These are phyloP conservation scores for Neospora caninum DNA, from an alignment of 169 alveolate species.

Conservation along the genomic window DNA sequence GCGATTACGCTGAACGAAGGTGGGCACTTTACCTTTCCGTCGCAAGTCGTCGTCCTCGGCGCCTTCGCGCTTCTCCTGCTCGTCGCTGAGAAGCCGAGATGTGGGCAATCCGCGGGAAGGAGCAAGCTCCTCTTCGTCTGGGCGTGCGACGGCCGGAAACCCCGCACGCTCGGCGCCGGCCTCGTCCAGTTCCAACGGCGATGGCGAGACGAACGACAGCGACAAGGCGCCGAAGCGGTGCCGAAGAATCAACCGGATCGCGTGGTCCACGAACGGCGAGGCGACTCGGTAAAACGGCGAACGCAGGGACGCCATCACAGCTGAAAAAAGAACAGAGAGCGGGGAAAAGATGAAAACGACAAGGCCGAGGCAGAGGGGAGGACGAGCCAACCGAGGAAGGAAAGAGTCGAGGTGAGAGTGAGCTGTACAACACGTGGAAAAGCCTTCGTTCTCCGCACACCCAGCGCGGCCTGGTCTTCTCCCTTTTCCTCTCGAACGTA, in stretches of 20 bases:
- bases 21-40: too few relatives aligned
- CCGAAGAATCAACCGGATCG: not conserved
- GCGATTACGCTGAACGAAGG: not conserved
- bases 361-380: not conserved
- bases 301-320: conserved; percentile 25
- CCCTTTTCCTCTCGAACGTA: too few relatives aligned
- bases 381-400: not conserved
- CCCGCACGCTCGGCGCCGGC: not conserved
- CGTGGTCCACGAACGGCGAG: conserved; percentile 33
- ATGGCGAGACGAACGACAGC: not conserved
- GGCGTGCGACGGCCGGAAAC: not conserved
- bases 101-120: not conserved
- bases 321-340: not conserved
- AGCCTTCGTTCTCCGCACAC: too few relatives aligned
- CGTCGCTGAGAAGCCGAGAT: not conserved
- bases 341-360: not conserved
- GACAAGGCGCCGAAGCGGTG: not conserved
- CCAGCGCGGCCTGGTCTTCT: too few relatives aligned
- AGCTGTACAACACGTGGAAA: not conserved
- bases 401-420: not conserved
- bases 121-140: not conserved
- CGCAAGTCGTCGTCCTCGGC: not conserved
- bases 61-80: not conserved
- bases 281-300: conserved; percentile 22
- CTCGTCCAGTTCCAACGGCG: not conserved